These are phyloP conservation scores for Cynanchum wilfordii DNA, from an alignment of 257 asterid genomes.

Conservation along the genomic window DNA sequence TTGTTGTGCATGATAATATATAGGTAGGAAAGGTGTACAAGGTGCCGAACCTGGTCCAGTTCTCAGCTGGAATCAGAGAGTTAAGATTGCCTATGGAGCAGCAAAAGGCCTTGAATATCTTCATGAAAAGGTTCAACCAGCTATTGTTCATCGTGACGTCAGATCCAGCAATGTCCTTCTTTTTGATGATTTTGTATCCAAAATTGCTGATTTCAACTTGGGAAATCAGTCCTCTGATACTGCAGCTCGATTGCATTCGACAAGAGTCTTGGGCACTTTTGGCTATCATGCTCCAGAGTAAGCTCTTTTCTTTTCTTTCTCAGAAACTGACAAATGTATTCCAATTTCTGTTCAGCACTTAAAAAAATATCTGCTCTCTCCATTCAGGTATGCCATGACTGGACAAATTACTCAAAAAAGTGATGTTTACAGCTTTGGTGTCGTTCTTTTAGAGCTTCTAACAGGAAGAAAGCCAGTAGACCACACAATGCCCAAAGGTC, in stretches of 20 bases:
- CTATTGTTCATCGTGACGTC: conserved; percentile 81
- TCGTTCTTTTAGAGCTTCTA: conserved; percentile 67
- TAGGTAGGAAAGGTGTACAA: conserved; percentile 89
- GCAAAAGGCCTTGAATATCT: conserved; percentile 82
- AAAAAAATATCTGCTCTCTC: neutral
- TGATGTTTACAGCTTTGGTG: conserved; percentile 86
- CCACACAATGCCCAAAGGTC: conserved; percentile 96
- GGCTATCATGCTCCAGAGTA: conserved; percentile 96
- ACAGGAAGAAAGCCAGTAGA: conserved; percentile 91
- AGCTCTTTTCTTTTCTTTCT: conserved; percentile 15
- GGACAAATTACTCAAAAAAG: conserved; percentile 86
- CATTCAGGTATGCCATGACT: conserved; percentile 77
- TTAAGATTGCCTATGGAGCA: conserved; percentile 85
- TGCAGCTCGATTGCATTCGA: conserved; percentile 90
- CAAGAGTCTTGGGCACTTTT: conserved; percentile 85
- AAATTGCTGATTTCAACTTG: conserved; percentile 77
- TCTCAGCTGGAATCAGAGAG: conserved; percentile 79
- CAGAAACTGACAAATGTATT: neutral
- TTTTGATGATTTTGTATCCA: conserved; percentile 70
- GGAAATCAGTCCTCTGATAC: conserved; percentile 85
- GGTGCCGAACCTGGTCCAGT: conserved; percentile 94
- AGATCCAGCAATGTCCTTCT: conserved; percentile 91
- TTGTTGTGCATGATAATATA: too few relatives aligned
- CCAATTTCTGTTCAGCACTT: neutral
- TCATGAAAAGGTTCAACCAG: conserved; percentile 86